Evolutionary conservation across 768 basidiomycete species (phyloP), one percentile per base, ranked within the genome.

Genomic region (Phanerochaete sordida): DNA sequence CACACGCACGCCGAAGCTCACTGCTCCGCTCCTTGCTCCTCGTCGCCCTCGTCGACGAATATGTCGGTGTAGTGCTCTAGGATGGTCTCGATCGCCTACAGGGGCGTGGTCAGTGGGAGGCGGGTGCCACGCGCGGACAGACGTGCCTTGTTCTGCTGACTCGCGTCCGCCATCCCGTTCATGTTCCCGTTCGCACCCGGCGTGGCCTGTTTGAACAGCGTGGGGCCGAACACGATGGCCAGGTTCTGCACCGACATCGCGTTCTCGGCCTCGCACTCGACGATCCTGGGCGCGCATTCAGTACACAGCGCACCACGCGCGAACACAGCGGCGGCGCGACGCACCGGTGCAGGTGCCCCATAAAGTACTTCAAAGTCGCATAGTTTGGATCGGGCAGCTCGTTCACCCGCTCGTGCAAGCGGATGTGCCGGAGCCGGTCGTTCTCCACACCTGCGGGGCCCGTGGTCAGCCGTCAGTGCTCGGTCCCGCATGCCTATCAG

Each of bases 341-440:
- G 58, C 65, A 96, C 95, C 83, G 86, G 75, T 98, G 82, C 62
- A 99, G 77, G 75, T 99, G 97, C 13, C 92, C 94, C 79, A 99
- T 80, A 73, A 98, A 90, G 73, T 83, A 97, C 71, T 98, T 98
- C 53, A 98, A 79, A 1, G 96, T 96, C 1, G 97, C 93, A 69
- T 99, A 99, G 73, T 98, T 98, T n/a, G 97, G 84, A 75, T 99
- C 97, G 13, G 97, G 96, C 56, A 99, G 81, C 65, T 98, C 96
- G 68, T 99, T 99, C 48, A 99, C 95, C 48, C 95, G 87, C 70
- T 98, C 97, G 69, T 99, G 97, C 55, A 98, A 76, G 52, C 95
- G 86, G 64, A 99, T 98, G 68, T 98, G 96, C 60, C 96, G 84
- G 64, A 98, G 77, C 53, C 96, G 86, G 65, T 97, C 95, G 68